Conservation (phyloP, 352 stramenopile genomes). For the Blastocystis sp. region DNA sequence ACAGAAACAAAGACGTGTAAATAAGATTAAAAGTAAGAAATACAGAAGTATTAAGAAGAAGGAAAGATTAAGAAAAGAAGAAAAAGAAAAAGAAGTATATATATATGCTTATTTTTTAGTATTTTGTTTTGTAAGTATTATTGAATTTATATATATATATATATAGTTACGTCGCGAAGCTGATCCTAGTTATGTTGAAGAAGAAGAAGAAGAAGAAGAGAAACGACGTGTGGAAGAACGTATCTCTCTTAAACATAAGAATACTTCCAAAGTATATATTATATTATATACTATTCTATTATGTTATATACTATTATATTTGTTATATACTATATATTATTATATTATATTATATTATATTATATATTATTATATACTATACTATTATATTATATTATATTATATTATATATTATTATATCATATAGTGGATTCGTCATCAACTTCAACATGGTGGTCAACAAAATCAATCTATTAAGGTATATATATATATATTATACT, state of each 20-base stretch:
- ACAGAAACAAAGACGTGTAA: constrained; percentile 83
- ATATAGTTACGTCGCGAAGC: too few species aligned
- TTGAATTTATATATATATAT: too few species aligned
- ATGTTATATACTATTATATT: too few species aligned
- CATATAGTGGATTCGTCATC: constrained; percentile 67
- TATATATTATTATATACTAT: too few species aligned
- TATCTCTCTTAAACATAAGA: constrained; percentile 88
- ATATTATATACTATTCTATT: neutral
- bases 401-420: too few species aligned
- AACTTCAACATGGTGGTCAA: constrained; percentile 70
- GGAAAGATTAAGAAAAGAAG: constrained; percentile 60
- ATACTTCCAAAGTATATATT: constrained; percentile 62
- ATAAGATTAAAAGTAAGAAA: constrained; percentile 98
- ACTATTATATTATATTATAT: too few species aligned
- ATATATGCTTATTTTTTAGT: too few species aligned
- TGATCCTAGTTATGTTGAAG: neutral
- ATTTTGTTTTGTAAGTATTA: too few species aligned
- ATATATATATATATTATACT: too few species aligned
- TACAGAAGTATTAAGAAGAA: constrained; percentile 90
- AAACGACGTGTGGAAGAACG: constrained; percentile 75
- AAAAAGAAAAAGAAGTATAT: constrained; percentile 56
- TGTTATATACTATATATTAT: too few species aligned
- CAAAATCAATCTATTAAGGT: too few species aligned
- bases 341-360: too few species aligned
- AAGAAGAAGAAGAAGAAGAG: constrained; percentile 54